Base-by-base conservation (phyloP, 208 protist genomes). In the Acanthamoeba castellanii region DNA sequence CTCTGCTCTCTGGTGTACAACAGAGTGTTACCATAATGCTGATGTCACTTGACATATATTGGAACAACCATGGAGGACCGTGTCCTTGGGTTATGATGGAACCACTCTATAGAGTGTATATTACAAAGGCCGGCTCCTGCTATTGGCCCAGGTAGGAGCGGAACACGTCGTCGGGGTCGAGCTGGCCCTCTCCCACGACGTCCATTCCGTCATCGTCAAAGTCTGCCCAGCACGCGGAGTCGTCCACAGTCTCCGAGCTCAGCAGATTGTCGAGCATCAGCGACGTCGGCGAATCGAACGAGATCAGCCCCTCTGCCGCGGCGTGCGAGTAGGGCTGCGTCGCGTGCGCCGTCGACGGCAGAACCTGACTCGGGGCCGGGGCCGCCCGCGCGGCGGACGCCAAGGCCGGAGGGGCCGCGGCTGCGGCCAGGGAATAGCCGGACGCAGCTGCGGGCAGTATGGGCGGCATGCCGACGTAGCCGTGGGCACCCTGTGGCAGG, bases 141-240 rank as follows among this genome's bases (percentile, higher is more conserved):
- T 52, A 70, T 32, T 70, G 64, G 27, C n/a, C 14, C 64, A 70
- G 64, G 64, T 70, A 70, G 27, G 64, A 70, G 64, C 64, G 64
- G 64, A 70, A 70, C 27, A 70, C n/a, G 64, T 70, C 64, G n/a
- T 70, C 64, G 64, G 64, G 64, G 16, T 70, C 47, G 47, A 52
- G 47, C 47, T 52, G 47, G 47, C 47, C 64, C 64, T 70, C 59
- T 66, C 22, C 27, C 4, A 32, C 64, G 64, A 70, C n/a, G 64
- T 70, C 64, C 64, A 70, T 70, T 14, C n/a, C 64, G 64, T n/a
- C n/a, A n/a, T 70, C 64, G 27, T 18, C 64, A 70, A 70, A 70
- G 64, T 70, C 64, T 70, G 64, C 14, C 47, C 7, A 11, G 7
- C 47, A 52, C 7, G 47, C 47, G 47, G 11, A 70, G 27, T 3